Base-by-base conservation (phyloP, 1,284 basidiomycete genomes). In the Heterobasidion parviporum region DNA sequence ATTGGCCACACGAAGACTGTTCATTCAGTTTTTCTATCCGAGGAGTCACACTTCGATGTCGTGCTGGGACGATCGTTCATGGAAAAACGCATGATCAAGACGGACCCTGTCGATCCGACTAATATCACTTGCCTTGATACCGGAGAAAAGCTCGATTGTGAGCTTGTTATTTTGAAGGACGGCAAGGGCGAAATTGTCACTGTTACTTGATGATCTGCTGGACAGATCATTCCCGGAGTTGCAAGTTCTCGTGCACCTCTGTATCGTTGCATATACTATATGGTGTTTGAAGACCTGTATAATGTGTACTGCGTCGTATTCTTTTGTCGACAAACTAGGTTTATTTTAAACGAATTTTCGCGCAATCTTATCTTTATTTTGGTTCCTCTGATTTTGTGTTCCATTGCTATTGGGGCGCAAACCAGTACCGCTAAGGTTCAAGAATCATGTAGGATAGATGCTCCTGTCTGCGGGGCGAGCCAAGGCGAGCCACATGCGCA, bases 11-110 rank as follows among this genome's bases (percentile, higher is more conserved):
- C 73, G 26, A 75, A 73, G 62, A 75, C 73, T 1, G 68, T 62
- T 48, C 75, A 75, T 53, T 62, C 78, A 0, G 87, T 92, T 1
- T 91, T 91, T 72, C 76, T 98, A 36, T 90, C 90, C 8, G 96
- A 99, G 69, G 95, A 98, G 70, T 87, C 88, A 20, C 95, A 98
- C 69, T 99, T 99, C 72, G 95, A 98, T 64, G 92, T 98, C 52
- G 91, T 98, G 18, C 80, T 99, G 2, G 96, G 96, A 3, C 81
- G 96, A 46, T 87, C 90, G 35, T 99, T 98, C 75, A 89, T 95
- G 71, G 97, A 99, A 72, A 85, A 85, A 66, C 81, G 96, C 63
- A 87, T 89, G 62, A 84, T 99, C 62, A 86, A 86, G 69, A 85
- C 83, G 26, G 90, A 90, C 65, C 76, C 86, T 0, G 74, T 88